Base-by-base conservation (phyloP, 108 stramenopile genomes). In the Fragilariopsis cylindrus region DNA sequence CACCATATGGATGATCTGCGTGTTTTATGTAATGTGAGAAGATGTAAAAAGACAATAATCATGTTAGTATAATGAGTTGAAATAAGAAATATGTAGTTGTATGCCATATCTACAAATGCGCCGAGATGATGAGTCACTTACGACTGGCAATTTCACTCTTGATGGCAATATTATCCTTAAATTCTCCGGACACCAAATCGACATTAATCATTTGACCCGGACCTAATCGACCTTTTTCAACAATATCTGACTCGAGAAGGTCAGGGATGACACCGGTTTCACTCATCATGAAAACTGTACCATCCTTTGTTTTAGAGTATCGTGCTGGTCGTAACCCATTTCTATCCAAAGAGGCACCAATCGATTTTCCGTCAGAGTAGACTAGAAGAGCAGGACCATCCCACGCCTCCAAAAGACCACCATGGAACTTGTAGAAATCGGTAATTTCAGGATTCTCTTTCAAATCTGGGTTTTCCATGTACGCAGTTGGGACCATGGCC, bases 401-500 rank as follows among this genome's bases (percentile, higher is more conserved):
- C 98, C 98, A 99, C 7, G 97, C 96, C 82, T 99, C 98, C 71
- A 97, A 82, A 16, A 98, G 81, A 55, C 95, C 95, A 50, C 95
- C 92, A 71, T 99, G 96, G 83, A 95, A 97, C 73, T 99, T 93
- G 92, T 97, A 98, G 82, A 98, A 99, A 60, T 96, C 96, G n/a
- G 87, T 85, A 77, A 97, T 95, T 67, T 94, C 88, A 52, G 91
- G 92, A 65, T 94, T 91, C 74, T 93, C 81, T 18, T 81, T 82
- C 70, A 97, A 77, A 54, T 85, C 82, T 15, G 94, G 94, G 57
- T 92, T 88, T 74, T 98, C 89, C 83, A 93, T 83, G 79, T 96
- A 92, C 4, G 96, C 95, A 7, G 96, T 94, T 9, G 96, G 95
- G 12, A 98, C 93, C 65, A 97, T 79, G 16, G 89, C 87, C 93